Evolutionary conservation across 345 rosid genomes (phyloP).

Genomic region (Syzygium grande): DNA sequence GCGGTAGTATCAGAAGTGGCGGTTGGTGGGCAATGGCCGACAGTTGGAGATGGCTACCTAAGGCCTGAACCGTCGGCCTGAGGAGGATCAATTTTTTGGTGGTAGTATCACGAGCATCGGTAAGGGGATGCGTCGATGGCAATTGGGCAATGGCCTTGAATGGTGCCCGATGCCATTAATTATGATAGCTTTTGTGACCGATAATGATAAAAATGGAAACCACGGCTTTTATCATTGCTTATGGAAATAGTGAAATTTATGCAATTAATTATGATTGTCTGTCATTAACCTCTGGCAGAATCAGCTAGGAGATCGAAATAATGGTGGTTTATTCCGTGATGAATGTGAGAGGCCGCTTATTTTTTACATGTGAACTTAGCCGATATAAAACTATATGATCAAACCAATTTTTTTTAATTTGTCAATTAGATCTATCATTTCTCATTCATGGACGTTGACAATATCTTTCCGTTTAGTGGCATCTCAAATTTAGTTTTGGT

Average conservation of each 20-base stretch:
- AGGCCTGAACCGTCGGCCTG: not conserved
- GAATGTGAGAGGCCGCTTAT: not conserved
- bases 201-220: not conserved
- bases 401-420: not conserved
- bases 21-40: not conserved
- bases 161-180: not conserved
- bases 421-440: not conserved
- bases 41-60: fast-evolving
- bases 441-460: not conserved
- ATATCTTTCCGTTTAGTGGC: not conserved
- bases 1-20: not conserved
- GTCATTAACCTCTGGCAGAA: not conserved
- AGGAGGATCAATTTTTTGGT: fast-evolving
- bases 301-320: fast-evolving
- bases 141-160: not conserved
- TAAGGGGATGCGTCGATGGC: not conserved
- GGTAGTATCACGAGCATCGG: not conserved
- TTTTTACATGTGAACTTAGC: not conserved
- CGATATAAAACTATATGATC: not conserved
- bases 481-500: not conserved
- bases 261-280: not conserved
- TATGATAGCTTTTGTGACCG: not conserved
- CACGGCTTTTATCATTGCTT: not conserved
- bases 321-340: not conserved
- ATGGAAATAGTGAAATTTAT: not conserved